Conservation (phyloP, 2,329 filamentous ascomycete genomes). For the Monosporascus sp. region DNA sequence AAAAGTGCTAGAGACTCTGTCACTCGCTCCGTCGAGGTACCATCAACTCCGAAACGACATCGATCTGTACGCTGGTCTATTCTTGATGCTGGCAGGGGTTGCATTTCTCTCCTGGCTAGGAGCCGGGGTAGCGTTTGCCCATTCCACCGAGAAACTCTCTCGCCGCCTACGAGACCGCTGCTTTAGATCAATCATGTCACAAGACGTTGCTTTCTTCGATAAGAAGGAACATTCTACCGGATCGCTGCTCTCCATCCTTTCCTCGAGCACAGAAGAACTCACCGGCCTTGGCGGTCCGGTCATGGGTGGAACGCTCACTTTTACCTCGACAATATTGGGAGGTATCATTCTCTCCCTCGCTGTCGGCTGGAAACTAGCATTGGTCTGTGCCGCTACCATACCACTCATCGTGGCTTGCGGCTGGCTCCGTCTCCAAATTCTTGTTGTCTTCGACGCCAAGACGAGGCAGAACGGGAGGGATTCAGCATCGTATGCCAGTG, state of each 20-base stretch:
- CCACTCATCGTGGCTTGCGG: slow-evolving; percentile 74
- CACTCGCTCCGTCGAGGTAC: too few relatives aligned
- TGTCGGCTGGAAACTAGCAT: slow-evolving; percentile 81
- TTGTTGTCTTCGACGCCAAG: slow-evolving; percentile 72
- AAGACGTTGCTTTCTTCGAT: slow-evolving; percentile 92
- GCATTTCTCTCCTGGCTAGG: slow-evolving; percentile 62
- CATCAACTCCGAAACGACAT: too few relatives aligned
- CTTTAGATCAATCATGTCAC: slow-evolving; percentile 83
- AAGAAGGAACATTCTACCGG: too few relatives aligned
- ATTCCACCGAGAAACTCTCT: slow-evolving; percentile 80
- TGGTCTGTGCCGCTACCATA: slow-evolving; percentile 76
- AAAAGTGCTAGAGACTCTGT: too few relatives aligned
- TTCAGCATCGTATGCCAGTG: slow-evolving; percentile 83
- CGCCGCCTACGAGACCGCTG: slow-evolving; percentile 76
- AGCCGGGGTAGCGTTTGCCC: slow-evolving; percentile 74
- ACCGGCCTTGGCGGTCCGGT: slow-evolving; percentile 91
- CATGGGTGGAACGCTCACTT: slow-evolving; percentile 79
- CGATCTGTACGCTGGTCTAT: too few relatives aligned
- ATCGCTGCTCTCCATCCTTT: slow-evolving; percentile 85
- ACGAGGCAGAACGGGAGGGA: slow-evolving; percentile 75
- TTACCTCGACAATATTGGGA: slow-evolving; percentile 71
- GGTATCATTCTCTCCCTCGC: slow-evolving; percentile 66
- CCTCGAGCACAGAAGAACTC: slow-evolving; percentile 82
- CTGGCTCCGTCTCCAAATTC: slow-evolving; percentile 83
- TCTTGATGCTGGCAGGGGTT: slow-evolving; percentile 74